phyloP scores from a whole-genome alignment of 1,284 basidiomycete species.

The Fomitopsis pinicola region DNA sequence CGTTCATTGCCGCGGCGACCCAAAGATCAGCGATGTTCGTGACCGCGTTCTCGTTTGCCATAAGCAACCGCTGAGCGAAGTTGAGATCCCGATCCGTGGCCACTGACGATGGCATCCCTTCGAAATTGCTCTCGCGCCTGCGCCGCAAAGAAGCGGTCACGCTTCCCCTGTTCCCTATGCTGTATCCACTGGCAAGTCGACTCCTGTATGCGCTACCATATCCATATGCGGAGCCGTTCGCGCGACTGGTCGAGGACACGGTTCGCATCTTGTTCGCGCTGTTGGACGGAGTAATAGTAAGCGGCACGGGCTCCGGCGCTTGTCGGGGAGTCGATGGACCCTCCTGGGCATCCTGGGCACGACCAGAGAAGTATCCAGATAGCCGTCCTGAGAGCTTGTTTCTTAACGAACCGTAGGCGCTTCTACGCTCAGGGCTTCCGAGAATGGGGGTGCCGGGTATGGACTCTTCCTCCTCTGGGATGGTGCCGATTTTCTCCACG shows the following conservation, averaged over 20 bases:
- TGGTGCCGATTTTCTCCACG: conserved; percentile 63
- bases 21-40: conserved; percentile 88
- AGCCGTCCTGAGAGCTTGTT: conserved; percentile 41
- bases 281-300: conserved; percentile 38
- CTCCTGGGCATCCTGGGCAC: conserved; percentile 35
- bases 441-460: conserved; percentile 37
- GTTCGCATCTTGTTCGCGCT: conserved; percentile 33
- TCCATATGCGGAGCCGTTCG: conserved; percentile 77
- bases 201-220: conserved; percentile 55
- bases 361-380: conserved; percentile 52
- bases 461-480: conserved; percentile 61
- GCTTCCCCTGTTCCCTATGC: conserved; percentile 44
- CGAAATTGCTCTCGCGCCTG: conserved; percentile 43
- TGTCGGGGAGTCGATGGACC: conserved; percentile 27
- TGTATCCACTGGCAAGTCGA: conserved; percentile 38
- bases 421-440: conserved; percentile 33
- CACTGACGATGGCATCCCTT: conserved; percentile 32
- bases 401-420: conserved; percentile 23
- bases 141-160: conserved; percentile 41
- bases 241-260: conserved; percentile 50
- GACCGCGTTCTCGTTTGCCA: conserved; percentile 89
- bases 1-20: conserved; percentile 91
- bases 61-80: conserved; percentile 86
- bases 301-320: conserved; percentile 37
- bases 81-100: conserved; percentile 53